phyloP scores from a whole-genome alignment of 208 protist species.

The Leishmania martiniquensis region DNA sequence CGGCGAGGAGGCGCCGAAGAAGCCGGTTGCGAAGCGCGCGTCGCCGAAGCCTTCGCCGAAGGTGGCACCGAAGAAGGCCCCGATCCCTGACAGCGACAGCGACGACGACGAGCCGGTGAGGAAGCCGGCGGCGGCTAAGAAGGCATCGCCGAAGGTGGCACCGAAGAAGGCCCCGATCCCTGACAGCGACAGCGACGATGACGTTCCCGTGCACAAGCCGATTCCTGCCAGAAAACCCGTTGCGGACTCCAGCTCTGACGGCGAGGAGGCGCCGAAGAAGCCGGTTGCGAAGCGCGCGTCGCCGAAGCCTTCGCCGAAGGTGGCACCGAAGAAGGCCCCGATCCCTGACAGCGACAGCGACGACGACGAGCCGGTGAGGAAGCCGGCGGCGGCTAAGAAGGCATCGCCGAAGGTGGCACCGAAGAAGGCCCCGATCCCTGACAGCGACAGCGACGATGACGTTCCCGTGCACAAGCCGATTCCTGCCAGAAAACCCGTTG shows the following conservation, averaged over 20 bases:
- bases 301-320: slow-evolving; percentile 42
- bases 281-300: too few relatives aligned
- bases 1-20: slow-evolving; percentile 52
- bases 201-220: slow-evolving; percentile 62
- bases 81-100: slow-evolving; percentile 35
- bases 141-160: slow-evolving; percentile 27
- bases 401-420: too few relatives aligned
- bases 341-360: slow-evolving; percentile 36
- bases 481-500: slow-evolving; percentile 45
- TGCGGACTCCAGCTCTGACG: too few relatives aligned
- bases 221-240: too few relatives aligned
- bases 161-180: slow-evolving; percentile 38
- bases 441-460: slow-evolving; percentile 56
- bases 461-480: slow-evolving; percentile 41
- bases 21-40: slow-evolving; percentile 39
- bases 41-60: slow-evolving; percentile 49
- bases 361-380: slow-evolving; percentile 14
- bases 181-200: slow-evolving; percentile 49
- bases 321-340: slow-evolving; percentile 38
- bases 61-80: slow-evolving; percentile 43
- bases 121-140: slow-evolving; percentile 41
- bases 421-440: slow-evolving; percentile 28
- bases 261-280: too few relatives aligned
- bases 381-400: slow-evolving; percentile 33
- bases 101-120: slow-evolving; percentile 59